Base-by-base conservation (phyloP, 208 protist genomes). In the Porcisia deanei region DNA sequence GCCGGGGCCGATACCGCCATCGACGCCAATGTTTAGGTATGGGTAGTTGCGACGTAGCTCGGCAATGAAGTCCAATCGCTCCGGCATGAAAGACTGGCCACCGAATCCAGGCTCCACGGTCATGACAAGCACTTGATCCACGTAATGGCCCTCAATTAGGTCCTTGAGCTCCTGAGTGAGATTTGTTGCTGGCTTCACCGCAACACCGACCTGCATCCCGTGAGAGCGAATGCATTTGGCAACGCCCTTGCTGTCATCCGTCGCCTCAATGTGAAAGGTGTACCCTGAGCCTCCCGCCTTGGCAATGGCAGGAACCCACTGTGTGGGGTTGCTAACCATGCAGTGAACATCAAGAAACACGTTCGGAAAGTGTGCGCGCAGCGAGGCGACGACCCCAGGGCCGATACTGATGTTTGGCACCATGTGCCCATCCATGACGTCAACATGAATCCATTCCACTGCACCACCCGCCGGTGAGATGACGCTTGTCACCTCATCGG, bases 31-130 rank as follows among this genome's bases (percentile, higher is more conserved):
- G 82, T 99, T 91, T 4, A 99, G 73, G 20, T 83, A 58, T 47
- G 98, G 95, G 68, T 94, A 95, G 47, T 76, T 80, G 37, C 72
- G 43, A 47, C 99, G 88, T 8, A 99, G 76, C 60, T 88, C 81
- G 34, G 41, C 47, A n/a, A 99, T 98, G 86, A 99, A 99, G 71
- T 89, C 84, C 89, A 99, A 96, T 87, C 98, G 98, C 7, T 99
- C 94, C 0, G 75, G 68, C 96, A 99, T 99, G 83, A 99, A 99
- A 2, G 84, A 88, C 89, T 99, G 99, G 25, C 99, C 99, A 49
- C 99, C 99, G 76, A 99, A 99, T 57, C 99, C 99, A 22, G 99
- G 99, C 82, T 99, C 98, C 25, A 99, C 99, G 3, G 99, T 99
- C 98, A 99, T 99, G 43, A 99, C 89, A 41, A 99, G 93, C 25